phyloP scores from a whole-genome alignment of 2,329 filamentous ascomycete genomes.

The Fonsecaea nubica region DNA sequence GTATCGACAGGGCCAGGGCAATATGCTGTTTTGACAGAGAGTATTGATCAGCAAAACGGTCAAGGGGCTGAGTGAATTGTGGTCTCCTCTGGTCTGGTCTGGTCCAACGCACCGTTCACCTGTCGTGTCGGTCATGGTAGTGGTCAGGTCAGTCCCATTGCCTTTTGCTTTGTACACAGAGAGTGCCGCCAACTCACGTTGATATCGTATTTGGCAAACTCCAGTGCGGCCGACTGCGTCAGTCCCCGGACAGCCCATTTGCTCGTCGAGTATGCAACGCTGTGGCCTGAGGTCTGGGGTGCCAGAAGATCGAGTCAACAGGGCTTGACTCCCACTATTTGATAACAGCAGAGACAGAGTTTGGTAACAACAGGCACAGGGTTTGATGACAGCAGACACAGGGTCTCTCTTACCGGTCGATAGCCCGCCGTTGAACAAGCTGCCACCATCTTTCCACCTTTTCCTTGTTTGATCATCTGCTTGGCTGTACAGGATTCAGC shows the following conservation, averaged over 20 bases:
- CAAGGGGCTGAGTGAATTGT: no score
- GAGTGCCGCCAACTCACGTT: conserved; percentile 60
- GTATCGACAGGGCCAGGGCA: conserved; percentile 71
- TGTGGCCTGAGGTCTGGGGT: neutral
- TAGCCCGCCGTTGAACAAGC: conserved; percentile 3
- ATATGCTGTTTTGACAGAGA: conserved; percentile 53
- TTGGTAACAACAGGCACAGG: neutral
- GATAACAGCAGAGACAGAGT: neutral
- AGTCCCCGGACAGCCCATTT: conserved; percentile 72
- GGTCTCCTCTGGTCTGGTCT: neutral
- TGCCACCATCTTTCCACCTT: conserved; percentile 13
- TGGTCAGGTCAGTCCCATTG: neutral
- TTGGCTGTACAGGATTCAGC: neutral
- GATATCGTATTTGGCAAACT: conserved; percentile 67
- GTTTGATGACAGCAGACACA: neutral
- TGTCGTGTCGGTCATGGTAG: neutral
- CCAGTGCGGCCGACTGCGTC: conserved; percentile 69
- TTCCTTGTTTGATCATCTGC: conserved; percentile 17
- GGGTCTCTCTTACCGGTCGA: neutral
- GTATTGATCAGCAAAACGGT: neutral
- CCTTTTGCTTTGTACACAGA: neutral
- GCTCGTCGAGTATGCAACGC: conserved; percentile 60
- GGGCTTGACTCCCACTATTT: conserved; percentile 48
- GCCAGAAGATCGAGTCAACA: neutral
- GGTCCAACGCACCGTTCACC: conserved; percentile 3